phyloP scores from a whole-genome alignment of 306 rosid species.

The Trichosanthes cucumerina region DNA sequence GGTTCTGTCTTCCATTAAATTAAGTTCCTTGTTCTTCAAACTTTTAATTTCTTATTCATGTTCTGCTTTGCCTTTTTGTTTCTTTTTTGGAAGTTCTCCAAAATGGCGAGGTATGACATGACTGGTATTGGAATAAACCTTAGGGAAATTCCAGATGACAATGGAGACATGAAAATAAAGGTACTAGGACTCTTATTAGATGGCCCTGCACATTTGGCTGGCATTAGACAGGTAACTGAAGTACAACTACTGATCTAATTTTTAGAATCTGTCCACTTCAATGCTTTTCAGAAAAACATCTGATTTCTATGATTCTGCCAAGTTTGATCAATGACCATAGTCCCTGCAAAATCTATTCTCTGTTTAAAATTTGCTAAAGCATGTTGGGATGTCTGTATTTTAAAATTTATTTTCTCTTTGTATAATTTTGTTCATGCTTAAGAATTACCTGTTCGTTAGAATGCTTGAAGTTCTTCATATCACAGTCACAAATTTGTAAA shows the following conservation, averaged over 20 bases:
- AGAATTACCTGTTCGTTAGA: not conserved
- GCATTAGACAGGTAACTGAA: slow-evolving; percentile 77
- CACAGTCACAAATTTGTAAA: not conserved
- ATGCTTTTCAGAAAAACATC: not conserved
- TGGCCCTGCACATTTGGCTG: slow-evolving; percentile 84
- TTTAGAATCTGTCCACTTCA: not conserved
- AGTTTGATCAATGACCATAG: not conserved
- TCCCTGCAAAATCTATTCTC: not conserved
- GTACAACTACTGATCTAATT: not conserved
- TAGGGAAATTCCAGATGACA: slow-evolving; percentile 71
- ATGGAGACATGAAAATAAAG: slow-evolving; percentile 55
- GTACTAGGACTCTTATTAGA: slow-evolving; percentile 76
- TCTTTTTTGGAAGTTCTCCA: slow-evolving; percentile 70
- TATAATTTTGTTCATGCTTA: not conserved
- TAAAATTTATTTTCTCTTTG: not conserved
- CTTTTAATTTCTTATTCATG: slow-evolving; percentile 33
- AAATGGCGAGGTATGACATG: slow-evolving; percentile 99
- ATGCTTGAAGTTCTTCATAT: not conserved
- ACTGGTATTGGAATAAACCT: slow-evolving; percentile 96
- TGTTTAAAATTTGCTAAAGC: not conserved
- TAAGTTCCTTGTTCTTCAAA: slow-evolving; percentile 16
- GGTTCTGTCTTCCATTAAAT: not conserved
- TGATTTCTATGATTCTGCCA: not conserved
- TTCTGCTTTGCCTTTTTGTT: slow-evolving; percentile 21
- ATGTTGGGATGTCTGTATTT: not conserved